Conservation (phyloP, 768 basidiomycete genomes). For the Suillus lakei region DNA sequence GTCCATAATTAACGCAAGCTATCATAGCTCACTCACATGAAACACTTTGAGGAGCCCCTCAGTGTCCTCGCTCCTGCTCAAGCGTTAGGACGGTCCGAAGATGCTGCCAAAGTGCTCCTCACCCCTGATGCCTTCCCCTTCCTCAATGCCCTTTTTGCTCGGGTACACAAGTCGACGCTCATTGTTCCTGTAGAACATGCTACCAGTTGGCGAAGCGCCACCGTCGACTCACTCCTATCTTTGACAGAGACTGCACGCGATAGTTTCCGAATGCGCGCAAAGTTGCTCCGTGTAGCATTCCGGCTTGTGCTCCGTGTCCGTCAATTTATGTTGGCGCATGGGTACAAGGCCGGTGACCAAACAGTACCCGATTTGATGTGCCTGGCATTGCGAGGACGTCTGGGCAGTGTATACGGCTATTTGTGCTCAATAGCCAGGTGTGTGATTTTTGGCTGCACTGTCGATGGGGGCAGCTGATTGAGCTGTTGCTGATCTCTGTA, state of each 20-base stretch:
- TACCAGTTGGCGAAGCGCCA: slow-evolving; percentile 29
- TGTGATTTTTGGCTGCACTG: slow-evolving; percentile 17
- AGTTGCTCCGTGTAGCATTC: slow-evolving; percentile 51
- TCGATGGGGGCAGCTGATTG: slow-evolving; percentile 20
- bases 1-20: slow-evolving; percentile 4
- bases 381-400: slow-evolving; percentile 47
- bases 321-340: slow-evolving; percentile 46
- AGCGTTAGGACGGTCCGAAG: slow-evolving; percentile 1
- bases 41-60: slow-evolving; percentile 72
- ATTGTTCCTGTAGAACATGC: slow-evolving; percentile 20
- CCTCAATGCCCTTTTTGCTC: slow-evolving; percentile 43
- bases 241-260: slow-evolving; percentile 44
- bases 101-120: slow-evolving; percentile 16
- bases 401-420: slow-evolving; percentile 47
- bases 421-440: slow-evolving; percentile 56
- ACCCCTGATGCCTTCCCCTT: slow-evolving; percentile 33
- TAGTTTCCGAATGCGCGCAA: slow-evolving; percentile 36
- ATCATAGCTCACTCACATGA: slow-evolving; percentile 63
- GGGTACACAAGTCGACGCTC: slow-evolving; percentile 32
- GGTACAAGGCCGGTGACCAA: slow-evolving; percentile 42
- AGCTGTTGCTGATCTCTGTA: slow-evolving; percentile 20
- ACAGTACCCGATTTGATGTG: slow-evolving; percentile 47
- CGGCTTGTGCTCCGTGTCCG: slow-evolving; percentile 49
- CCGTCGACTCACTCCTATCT: slow-evolving; percentile 36
- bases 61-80: slow-evolving; percentile 34